Percentiles rank a stretch among this genome's conserved stretches.
Evolutionary conservation across 163 green algal species (phyloP).

Genomic region (Botryococcus braunii): DNA sequence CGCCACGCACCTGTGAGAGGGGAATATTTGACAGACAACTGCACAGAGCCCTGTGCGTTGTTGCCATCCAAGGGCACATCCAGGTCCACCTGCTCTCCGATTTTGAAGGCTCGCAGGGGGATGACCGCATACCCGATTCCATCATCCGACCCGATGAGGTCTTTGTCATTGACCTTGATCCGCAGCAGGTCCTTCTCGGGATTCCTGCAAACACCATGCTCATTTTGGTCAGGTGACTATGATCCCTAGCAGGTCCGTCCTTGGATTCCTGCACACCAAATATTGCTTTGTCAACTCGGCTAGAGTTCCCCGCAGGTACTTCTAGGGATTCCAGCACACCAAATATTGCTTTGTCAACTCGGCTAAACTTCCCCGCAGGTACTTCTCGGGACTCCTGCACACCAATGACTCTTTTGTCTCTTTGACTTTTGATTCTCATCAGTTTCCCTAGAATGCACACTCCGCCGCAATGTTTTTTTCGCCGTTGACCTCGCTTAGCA

Average conservation of each 20-base stretch:
- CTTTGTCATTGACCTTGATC: constrained; percentile 39
- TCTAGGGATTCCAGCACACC: no score
- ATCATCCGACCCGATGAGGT: constrained; percentile 39
- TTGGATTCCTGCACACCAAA: no score
- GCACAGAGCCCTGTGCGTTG: constrained; percentile 9
- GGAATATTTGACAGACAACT: constrained; percentile 18
- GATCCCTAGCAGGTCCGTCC: neutral
- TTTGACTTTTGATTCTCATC: no score
- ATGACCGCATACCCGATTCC: constrained; percentile 31
- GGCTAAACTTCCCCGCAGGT: no score
- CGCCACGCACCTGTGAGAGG: constrained; percentile 1
- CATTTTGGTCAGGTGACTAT: neutral
- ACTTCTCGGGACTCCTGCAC: no score
- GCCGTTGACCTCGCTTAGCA: no score
- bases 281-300: no score
- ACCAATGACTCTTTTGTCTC: no score
- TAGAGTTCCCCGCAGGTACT: no score
- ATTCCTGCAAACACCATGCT: constrained; percentile 31
- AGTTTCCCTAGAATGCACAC: no score
- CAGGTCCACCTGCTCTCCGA: constrained; percentile 13
- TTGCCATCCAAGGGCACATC: constrained; percentile 22
- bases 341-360: no score
- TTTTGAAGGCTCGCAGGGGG: constrained; percentile 4
- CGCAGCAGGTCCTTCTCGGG: constrained; percentile 15
- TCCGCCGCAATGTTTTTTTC: no score